Conservation (phyloP, 352 stramenopile species). For the Phytophthora fragariaefolia region DNA sequence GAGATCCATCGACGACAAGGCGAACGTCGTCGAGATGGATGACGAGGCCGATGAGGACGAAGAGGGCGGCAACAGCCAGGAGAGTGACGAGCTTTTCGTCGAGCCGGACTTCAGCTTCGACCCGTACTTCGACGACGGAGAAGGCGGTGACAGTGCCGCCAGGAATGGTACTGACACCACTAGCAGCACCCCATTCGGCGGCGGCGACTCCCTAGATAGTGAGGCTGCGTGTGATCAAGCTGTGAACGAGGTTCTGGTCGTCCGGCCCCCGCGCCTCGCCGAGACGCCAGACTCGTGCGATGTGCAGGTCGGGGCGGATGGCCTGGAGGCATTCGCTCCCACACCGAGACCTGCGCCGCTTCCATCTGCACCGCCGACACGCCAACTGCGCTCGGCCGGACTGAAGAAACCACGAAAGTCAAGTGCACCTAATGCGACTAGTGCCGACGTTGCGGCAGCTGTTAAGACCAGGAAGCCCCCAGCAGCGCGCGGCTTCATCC, state of each 20-base stretch:
- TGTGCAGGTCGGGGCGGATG: background rate
- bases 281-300: background rate
- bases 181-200: background rate
- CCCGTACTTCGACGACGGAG: background rate
- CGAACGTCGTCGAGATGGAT: too few species aligned
- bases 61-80: background rate
- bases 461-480: background rate
- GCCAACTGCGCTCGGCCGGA: background rate
- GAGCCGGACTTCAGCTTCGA: background rate
- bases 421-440: background rate
- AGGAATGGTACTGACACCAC: background rate
- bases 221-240: background rate
- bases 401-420: background rate
- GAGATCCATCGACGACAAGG: background rate
- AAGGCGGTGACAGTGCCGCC: background rate
- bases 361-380: background rate
- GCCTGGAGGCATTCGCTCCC: background rate
- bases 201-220: background rate
- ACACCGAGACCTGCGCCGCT: background rate
- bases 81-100: background rate
- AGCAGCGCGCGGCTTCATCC: background rate
- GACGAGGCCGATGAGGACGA: background rate
- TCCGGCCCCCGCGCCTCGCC: background rate
- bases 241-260: background rate
- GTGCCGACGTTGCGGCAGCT: background rate